A percentile compares a stretch with the other conserved stretches of the same genome.
These are phyloP conservation scores for Euryodendron excelsum DNA, from an alignment of 148 eudicot genomes.

Conservation along the genomic window DNA sequence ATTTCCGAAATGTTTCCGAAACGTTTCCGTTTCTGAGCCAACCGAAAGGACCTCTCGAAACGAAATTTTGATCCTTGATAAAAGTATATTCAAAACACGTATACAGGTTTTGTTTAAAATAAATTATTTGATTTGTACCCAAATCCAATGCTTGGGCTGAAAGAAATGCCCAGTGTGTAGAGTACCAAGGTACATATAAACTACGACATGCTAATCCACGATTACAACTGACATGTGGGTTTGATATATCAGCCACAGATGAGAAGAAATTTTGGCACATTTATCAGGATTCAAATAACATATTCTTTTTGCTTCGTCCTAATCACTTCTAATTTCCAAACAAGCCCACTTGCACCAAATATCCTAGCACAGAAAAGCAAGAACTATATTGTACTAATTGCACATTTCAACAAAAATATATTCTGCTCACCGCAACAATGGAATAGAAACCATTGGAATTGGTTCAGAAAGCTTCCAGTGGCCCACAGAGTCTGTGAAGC, in stretches of 20 bases:
- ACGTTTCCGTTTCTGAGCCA: too few relatives aligned
- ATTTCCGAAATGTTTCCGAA: too few relatives aligned
- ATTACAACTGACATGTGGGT: neutral
- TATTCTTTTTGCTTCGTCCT: neutral
- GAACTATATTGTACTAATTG: neutral
- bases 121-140: neutral
- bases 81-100: neutral
- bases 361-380: neutral
- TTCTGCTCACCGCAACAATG: conserved; percentile 27
- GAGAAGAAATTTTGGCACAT: neutral
- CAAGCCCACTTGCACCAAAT: neutral
- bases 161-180: neutral
- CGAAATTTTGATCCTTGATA: too few relatives aligned
- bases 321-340: neutral
- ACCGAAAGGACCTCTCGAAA: too few relatives aligned
- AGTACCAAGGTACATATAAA: neutral
- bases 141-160: neutral
- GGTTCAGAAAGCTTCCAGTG: conserved; percentile 37
- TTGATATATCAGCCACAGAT: neutral
- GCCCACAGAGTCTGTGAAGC: conserved; percentile 41
- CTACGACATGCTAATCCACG: neutral
- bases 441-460: conserved; percentile 44
- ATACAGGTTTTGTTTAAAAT: neutral
- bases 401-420: conserved; percentile 1
- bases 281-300: neutral